These are phyloP conservation scores for Akanthomyces dipterigenus DNA, from an alignment of 2,329 filamentous ascomycete species.

Conservation along the genomic window DNA sequence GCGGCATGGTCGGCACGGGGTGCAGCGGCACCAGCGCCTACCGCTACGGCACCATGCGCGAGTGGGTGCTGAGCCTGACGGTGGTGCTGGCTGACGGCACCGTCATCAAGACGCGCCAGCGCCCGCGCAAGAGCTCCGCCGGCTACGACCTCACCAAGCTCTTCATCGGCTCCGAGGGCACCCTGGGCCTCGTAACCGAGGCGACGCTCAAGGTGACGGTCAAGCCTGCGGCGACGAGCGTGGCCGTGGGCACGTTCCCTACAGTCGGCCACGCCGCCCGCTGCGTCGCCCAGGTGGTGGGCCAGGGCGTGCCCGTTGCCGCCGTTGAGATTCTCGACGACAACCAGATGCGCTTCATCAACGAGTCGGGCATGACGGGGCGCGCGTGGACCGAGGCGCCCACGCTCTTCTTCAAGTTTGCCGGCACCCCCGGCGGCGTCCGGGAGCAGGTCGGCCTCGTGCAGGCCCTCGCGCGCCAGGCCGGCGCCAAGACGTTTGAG, in stretches of 20 bases:
- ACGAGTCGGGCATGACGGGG: constrained; percentile 58
- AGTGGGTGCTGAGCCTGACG: constrained; percentile 83
- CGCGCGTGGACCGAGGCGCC: constrained; percentile 65
- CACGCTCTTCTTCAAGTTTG: constrained; percentile 81
- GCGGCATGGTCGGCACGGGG: constrained; percentile 74
- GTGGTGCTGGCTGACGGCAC: constrained; percentile 88
- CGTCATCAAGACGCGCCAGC: constrained; percentile 79
- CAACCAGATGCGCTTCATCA: constrained; percentile 72
- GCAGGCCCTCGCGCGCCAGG: constrained; percentile 51
- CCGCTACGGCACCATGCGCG: constrained; percentile 88
- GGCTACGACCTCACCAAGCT: constrained; percentile 87
- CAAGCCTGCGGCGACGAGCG: constrained; percentile 69
- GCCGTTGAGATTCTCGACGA: constrained; percentile 93
- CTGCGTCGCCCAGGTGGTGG: constrained; percentile 75
- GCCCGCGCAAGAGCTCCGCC: constrained; percentile 81
- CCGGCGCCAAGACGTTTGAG: constrained; percentile 64
- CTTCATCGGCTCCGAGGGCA: constrained; percentile 88
- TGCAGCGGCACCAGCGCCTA: constrained; percentile 81
- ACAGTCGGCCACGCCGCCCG: constrained; percentile 64
- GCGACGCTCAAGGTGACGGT: constrained; percentile 82
- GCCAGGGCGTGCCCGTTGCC: constrained; percentile 73
- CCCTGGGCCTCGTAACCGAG: constrained; percentile 84
- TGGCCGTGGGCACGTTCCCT: constrained; percentile 62
- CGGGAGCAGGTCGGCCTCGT: constrained; percentile 73
- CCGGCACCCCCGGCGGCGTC: constrained; percentile 61